Conservation (phyloP, 768 basidiomycete genomes). For the Hygrophorus pudorinus region DNA sequence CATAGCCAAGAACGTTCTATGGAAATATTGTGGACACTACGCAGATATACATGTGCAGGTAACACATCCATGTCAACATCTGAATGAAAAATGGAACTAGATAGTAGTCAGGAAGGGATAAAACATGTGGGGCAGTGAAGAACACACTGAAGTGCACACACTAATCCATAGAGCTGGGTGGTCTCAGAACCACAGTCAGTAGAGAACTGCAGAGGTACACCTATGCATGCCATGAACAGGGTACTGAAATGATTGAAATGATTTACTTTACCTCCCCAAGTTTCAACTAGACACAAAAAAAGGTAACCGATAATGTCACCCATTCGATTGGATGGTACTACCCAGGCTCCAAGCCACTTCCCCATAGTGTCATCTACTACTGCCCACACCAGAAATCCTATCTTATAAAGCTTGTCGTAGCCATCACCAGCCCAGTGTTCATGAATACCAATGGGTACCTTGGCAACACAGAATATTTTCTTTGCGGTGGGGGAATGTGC, state of each 20-base stretch:
- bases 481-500: slow-evolving; percentile 17
- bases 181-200: slow-evolving; percentile 24
- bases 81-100: slow-evolving; percentile 14
- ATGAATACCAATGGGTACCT: slow-evolving; percentile 17
- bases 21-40: slow-evolving; percentile 19
- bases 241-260: neutral
- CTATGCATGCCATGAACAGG: neutral
- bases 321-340: slow-evolving; percentile 22
- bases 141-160: slow-evolving; percentile 17
- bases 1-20: slow-evolving; percentile 21
- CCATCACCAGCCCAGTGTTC: slow-evolving; percentile 25
- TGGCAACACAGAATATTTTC: too few species aligned
- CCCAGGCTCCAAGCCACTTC: slow-evolving; percentile 21
- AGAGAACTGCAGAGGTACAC: slow-evolving; percentile 22
- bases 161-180: slow-evolving; percentile 16
- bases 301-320: slow-evolving; percentile 17
- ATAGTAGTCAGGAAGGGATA: neutral
- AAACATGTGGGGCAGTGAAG: neutral
- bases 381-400: slow-evolving; percentile 23
- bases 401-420: slow-evolving; percentile 21
- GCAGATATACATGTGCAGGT: slow-evolving; percentile 18
- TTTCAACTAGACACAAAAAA: slow-evolving; percentile 16
- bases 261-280: slow-evolving; percentile 12
- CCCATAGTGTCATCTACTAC: slow-evolving; percentile 17
- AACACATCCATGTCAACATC: slow-evolving; percentile 12